Evolutionary conservation across 2,329 filamentous ascomycete genomes (phyloP).

Genomic region (Monosporascus ibericus): DNA sequence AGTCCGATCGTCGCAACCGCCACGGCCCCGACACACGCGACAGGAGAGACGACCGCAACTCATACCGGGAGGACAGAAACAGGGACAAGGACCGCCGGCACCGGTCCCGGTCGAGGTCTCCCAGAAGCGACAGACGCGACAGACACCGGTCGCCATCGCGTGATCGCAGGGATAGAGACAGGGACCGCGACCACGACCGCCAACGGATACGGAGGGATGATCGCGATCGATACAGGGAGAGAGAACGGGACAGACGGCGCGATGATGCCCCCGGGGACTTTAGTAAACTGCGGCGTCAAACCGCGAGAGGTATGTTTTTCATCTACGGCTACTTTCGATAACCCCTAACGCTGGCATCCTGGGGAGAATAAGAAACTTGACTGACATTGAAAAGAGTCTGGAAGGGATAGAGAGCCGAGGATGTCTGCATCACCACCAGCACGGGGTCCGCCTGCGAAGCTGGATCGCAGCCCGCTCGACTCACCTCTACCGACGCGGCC

Average conservation of each 20-base stretch:
- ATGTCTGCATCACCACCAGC: conserved; percentile 16
- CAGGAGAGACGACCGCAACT: conserved; percentile 22
- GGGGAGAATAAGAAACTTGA: conserved; percentile 3
- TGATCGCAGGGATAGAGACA: conserved; percentile 28
- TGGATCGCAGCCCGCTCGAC: conserved; percentile 15
- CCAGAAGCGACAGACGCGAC: conserved; percentile 21
- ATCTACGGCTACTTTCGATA: neutral
- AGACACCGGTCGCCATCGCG: conserved; percentile 29
- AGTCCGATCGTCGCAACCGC: conserved; percentile 36
- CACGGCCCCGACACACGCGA: conserved; percentile 17
- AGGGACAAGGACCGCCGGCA: conserved; percentile 23
- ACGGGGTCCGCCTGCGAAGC: conserved; percentile 12
- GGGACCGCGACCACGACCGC: conserved; percentile 33
- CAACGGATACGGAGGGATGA: conserved; percentile 28
- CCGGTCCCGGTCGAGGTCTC: conserved; percentile 18
- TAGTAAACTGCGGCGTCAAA: conserved; percentile 5
- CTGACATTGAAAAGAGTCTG: conserved; percentile 6
- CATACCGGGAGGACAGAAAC: conserved; percentile 21
- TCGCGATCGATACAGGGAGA: conserved; percentile 28
- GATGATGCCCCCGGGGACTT: conserved; percentile 16
- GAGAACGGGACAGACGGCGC: conserved; percentile 10
- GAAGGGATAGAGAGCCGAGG: conserved; percentile 14
- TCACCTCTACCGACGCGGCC: conserved; percentile 25
- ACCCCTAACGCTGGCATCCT: neutral
- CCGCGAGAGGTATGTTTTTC: conserved; percentile 12